Evolutionary conservation across 305 asterid genomes (phyloP), one percentile per base, ranked within the genome.

Genomic region (Ajuga reptans): DNA sequence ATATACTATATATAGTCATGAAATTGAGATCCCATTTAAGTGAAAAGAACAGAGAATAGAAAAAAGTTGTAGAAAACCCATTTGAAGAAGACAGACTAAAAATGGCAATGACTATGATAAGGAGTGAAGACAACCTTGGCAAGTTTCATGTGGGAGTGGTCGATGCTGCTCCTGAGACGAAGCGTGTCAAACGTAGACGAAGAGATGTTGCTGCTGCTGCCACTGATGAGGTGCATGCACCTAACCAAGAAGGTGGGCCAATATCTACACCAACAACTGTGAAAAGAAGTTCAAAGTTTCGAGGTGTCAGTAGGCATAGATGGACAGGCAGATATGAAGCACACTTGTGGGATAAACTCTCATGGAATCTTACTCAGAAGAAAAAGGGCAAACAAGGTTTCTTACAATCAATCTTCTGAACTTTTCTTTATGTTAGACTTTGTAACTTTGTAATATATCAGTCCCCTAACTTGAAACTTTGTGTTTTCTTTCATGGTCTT

Each of bases 281-380:
- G 66, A 89, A 87, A 57, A 79, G 96, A 76, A 89, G 96, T 68
- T 89, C 96, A 1, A 84, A 84, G 69, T 89, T 82, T 59, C 88
- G 96, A 7, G 96, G 96, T 0, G 95, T 87, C 2, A 89, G 96
- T 83, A 81, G 66, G 79, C 96, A 89, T 71, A 71, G 84, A 67
- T 87, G 89, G 96, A 89, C 96, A 2, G 94, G 96, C 2, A 80
- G 96, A 59, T 89, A 75, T 41, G 96, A 89, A 81, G 96, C 96
- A 29, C 96, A 89, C 74, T 62, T 89, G 80, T 89, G 96, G 96
- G 96, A 89, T 64, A 89, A 87, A 71, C 82, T 83, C 21, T 83
- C 95, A 5, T 89, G 96, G 95, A 87, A 89, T 43, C 75, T 76
- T 10, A 83, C 92, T 34, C 95, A 87, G 85, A 89, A 85, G 84